Evolutionary conservation across 75 land plant species (phyloP), one percentile per base, ranked within the genome.

Genomic region (Isoetes taiwanensis): DNA sequence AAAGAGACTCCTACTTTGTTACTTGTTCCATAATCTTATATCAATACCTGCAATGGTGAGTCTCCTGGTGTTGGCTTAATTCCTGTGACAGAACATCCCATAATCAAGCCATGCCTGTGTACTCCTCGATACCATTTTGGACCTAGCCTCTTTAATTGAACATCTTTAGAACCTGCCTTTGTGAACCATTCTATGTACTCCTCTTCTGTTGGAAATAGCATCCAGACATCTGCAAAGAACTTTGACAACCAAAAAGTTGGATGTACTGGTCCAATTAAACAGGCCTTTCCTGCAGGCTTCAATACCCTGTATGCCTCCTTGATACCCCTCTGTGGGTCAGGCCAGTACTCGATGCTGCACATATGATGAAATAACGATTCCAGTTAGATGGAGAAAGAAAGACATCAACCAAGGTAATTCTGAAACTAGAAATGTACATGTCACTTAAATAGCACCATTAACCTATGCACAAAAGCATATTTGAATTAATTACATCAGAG

Each of bases 181-280:
- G 50, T 46, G 50, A 46, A 46, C 50, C 50, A 46, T 6, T 46
- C 50, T 46, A 46, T 46, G 50, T 46, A 46, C 16, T 46, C 50
- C 23, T 46, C 50, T 23, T 46, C 50, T n/a, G 5, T 46, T 5
- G 50, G 50, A n/a, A 46, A 46, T 16, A 46, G 50, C 50, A 46
- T 46, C 50, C 50, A 46, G 21, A 46, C 23, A 19, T 46, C 50
- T 23, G 50, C 50, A n/a, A 46, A 46, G 50, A 46, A 46, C 12
- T 23, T 5, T n/a, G 50, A 46, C 4, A 46, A 23, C 50, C 50
- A 46, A 14, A 46, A 46, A 4, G 50, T 46, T 16, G 50, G 50
- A 23, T 46, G 50, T 16, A 46, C 50, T 5, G 50, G 50, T 19
- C 50, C 50, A 23, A 46, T 46, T n/a, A 46, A 46, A 23, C 50